Evolutionary conservation across 257 asterid species (phyloP), one percentile per base, ranked within the genome.

Genomic region (Sherardia arvensis): DNA sequence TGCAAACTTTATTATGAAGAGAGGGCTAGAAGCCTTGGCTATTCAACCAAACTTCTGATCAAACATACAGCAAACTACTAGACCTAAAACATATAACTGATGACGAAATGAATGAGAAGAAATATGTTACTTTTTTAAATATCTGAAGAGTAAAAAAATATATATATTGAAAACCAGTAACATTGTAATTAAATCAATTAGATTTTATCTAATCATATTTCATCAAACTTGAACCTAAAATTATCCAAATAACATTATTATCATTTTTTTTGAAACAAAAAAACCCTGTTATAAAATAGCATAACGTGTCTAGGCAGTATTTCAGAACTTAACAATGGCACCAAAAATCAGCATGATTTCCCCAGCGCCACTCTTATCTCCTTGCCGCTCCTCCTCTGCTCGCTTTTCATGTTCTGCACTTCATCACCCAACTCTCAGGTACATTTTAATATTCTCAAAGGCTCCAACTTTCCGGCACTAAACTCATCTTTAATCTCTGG

Each of bases 361-460:
- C 27, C 43, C 60, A 33, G 20, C 55, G 5, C 58, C 59, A n/a
- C 43, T 29, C 2, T 15, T 43, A 21, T 57, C 70, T 61, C 51
- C 56, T 54, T 48, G 61, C 65, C 49, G 73, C 29, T 36, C 69
- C 3, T 49, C 57, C 10, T 64, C 61, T 22, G 5, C 65, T n/a
- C 68, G 75, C 43, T 68, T 56, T 40, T 58, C 55, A 36, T 66
- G 76, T 54, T 68, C 78, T 65, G 54, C 68, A 26, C 67, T 76
- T 43, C 65, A 69, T 20, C 71, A 59, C 2, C 73, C 78, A 1
- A 65, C 78, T 17, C 76, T 71, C 76, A 75, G 80, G 83, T 78
- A 8, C 21, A 32, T 1, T 27, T 22, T 7, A 0, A 21, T 20
- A 25, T 5, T 51, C 27, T 9, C 20, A 54, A 32, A 15, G 59